These are phyloP conservation scores for Penicillium sp. DNA, from an alignment of 2,329 filamentous ascomycete genomes.

Conservation along the genomic window DNA sequence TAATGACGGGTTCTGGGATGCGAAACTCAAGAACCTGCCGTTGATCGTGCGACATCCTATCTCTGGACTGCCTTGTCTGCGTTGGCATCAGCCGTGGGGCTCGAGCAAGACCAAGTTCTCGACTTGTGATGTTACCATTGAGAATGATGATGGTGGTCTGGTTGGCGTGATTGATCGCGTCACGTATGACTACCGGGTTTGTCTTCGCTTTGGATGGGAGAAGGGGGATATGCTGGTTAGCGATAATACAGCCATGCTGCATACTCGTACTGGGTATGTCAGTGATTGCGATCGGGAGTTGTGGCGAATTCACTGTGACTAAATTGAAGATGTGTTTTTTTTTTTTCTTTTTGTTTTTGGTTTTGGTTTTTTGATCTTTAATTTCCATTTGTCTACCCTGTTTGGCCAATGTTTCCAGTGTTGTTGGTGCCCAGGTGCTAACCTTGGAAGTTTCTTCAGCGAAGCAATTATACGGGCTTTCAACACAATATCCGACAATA, in stretches of 20 bases:
- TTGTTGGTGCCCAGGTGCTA: no score
- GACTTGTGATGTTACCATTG: constrained; percentile 47
- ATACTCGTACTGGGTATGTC: constrained; percentile 28
- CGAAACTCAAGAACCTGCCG: constrained; percentile 45
- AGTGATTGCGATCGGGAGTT: constrained; percentile 27
- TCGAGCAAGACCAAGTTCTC: constrained; percentile 53
- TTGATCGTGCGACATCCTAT: constrained; percentile 49
- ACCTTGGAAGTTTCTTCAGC: neutral
- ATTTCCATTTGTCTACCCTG: no score
- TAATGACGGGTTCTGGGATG: constrained; percentile 50
- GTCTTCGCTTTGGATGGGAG: constrained; percentile 54
- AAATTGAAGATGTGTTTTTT: neutral
- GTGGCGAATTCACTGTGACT: constrained; percentile 31
- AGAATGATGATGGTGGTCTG: constrained; percentile 39
- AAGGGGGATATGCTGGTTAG: constrained; percentile 56
- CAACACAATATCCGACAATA: neutral
- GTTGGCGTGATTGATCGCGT: constrained; percentile 44
- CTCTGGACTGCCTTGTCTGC: constrained; percentile 50
- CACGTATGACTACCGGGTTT: constrained; percentile 53
- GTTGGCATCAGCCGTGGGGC: constrained; percentile 58
- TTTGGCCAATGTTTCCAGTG: neutral
- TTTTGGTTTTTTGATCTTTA: neutral
- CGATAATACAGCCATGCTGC: constrained; percentile 47
- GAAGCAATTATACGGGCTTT: neutral
- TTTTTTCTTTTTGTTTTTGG: neutral